These are phyloP conservation scores for Uncinocarpus reesii DNA, from an alignment of 2,329 filamentous ascomycete species.

Conservation along the genomic window DNA sequence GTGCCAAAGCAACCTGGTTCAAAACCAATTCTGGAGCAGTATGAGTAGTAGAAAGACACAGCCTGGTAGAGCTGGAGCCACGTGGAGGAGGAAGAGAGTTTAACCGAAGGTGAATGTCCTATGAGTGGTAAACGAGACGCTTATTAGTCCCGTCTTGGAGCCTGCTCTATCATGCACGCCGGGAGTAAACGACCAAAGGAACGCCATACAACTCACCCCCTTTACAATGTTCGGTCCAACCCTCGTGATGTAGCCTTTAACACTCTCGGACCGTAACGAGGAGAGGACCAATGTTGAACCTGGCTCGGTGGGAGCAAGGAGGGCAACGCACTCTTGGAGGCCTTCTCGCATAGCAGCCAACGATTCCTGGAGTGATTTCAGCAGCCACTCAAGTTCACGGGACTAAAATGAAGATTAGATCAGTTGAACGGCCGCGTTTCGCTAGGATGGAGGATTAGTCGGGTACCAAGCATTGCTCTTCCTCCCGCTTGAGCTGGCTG, in stretches of 20 bases:
- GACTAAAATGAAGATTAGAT: constrained; percentile 30
- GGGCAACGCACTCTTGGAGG: constrained; percentile 76
- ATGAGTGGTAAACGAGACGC: neutral
- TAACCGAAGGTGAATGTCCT: constrained; percentile 70
- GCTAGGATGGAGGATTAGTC: neutral
- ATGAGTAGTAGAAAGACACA: constrained; percentile 44
- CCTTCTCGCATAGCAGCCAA: constrained; percentile 55
- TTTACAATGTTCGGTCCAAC: constrained; percentile 86
- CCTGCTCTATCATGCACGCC: neutral
- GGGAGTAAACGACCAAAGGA: neutral
- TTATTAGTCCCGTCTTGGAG: neutral
- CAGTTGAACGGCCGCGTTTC: neutral
- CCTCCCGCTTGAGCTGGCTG: constrained; percentile 42
- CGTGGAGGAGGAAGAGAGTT: constrained; percentile 42
- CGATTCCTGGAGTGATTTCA: constrained; percentile 51
- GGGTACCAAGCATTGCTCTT: constrained; percentile 44
- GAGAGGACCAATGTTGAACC: constrained; percentile 84
- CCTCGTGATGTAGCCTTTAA: constrained; percentile 87
- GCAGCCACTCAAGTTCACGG: constrained; percentile 54
- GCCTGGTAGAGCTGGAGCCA: constrained; percentile 42
- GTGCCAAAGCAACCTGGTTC: constrained; percentile 58
- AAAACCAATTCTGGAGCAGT: constrained; percentile 52
- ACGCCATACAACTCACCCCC: constrained; percentile 50
- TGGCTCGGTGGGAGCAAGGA: constrained; percentile 73
- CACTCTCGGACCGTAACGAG: constrained; percentile 72